Evolutionary conservation across 1,139 yeast species (phyloP).

Genomic region (Saccharomyces hybrid): DNA sequence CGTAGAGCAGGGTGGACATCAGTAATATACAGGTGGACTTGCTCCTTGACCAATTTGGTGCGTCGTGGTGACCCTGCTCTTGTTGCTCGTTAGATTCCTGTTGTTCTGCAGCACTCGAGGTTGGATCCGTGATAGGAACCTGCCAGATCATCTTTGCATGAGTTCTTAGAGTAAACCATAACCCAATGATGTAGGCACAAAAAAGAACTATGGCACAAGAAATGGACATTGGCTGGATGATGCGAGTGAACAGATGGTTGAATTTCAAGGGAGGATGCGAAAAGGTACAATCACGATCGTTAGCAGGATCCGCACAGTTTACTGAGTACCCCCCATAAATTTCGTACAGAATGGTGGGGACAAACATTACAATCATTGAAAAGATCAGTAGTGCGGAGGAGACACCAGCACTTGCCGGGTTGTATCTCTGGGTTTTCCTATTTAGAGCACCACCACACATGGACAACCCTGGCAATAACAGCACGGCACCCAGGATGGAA

Average conservation of each 20-base stretch:
- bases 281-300: conserved; percentile 58
- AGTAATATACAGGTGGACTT: conserved; percentile 81
- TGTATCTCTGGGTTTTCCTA: conserved; percentile 87
- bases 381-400: conserved; percentile 90
- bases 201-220: conserved; percentile 76
- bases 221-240: conserved; percentile 73
- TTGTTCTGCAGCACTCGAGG: conserved; percentile 5
- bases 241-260: conserved; percentile 49
- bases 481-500: conserved; percentile 84
- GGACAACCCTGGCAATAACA: conserved; percentile 84
- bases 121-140: conserved; percentile 39
- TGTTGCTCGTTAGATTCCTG: conserved; percentile 9
- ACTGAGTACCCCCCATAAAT: conserved; percentile 85
- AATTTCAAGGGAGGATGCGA: conserved; percentile 69
- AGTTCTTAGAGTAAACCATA: conserved; percentile 86
- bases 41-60: conserved; percentile 90
- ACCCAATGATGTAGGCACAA: conserved; percentile 80
- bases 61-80: conserved; percentile 70
- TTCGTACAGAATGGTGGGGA: conserved; percentile 86
- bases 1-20: conserved; percentile 79
- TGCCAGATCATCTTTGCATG: conserved; percentile 98
- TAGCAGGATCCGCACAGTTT: conserved; percentile 41
- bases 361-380: conserved; percentile 86
- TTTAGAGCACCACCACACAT: conserved; percentile 96
- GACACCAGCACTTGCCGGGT: conserved; percentile 95